These are phyloP conservation scores for Xylaria polymorpha DNA, from an alignment of 2,329 filamentous ascomycete species.

Conservation along the genomic window DNA sequence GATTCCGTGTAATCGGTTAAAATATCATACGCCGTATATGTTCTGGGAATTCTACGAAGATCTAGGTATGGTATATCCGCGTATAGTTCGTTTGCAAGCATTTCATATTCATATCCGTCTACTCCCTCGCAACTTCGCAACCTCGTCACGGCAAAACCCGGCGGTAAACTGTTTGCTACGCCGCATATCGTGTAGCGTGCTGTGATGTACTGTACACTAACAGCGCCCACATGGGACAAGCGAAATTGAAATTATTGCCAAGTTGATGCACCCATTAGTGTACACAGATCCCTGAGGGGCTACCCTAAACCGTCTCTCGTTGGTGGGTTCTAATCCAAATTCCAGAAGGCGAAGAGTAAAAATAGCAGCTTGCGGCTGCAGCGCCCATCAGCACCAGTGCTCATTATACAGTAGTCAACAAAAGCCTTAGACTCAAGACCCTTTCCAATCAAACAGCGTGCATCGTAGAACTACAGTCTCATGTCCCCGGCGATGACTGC, in stretches of 20 bases:
- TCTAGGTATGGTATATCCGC: no score
- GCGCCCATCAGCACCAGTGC: background rate
- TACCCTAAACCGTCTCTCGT: background rate
- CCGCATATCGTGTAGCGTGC: background rate
- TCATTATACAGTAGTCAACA: background rate
- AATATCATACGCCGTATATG: no score
- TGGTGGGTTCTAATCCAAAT: constrained; percentile 11
- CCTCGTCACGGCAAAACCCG: background rate
- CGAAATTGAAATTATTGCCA: constrained; percentile 19
- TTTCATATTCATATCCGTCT: background rate
- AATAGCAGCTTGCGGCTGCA: constrained; percentile 6
- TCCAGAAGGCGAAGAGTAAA: constrained; percentile 1
- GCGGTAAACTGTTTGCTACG: background rate
- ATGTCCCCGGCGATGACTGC: background rate
- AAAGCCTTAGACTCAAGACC: background rate
- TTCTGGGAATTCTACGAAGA: no score
- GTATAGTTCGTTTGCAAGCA: background rate
- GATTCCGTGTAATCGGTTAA: no score
- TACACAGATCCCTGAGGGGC: background rate
- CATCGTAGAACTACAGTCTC: background rate
- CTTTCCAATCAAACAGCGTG: background rate
- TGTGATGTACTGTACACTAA: background rate
- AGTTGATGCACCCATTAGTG: background rate
- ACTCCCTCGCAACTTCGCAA: background rate
- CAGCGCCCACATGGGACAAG: background rate